Percentiles rank a stretch among this genome's conserved stretches.
phyloP scores from a whole-genome alignment of 768 basidiomycete genomes.

The Xerocomellus dryophilus region DNA sequence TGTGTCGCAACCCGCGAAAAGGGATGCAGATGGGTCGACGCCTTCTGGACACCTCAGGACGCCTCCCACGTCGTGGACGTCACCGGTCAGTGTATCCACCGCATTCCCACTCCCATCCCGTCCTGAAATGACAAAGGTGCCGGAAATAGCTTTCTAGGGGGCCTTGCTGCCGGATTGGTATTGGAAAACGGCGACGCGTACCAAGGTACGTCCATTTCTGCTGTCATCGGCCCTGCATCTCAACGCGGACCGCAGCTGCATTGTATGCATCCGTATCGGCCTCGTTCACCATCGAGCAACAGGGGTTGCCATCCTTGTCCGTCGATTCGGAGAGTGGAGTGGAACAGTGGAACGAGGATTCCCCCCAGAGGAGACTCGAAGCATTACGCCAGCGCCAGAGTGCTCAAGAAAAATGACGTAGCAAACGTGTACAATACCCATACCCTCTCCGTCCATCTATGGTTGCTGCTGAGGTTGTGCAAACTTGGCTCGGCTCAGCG shows the following conservation, averaged over 20 bases:
- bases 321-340: slow-evolving; percentile 19
- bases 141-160: slow-evolving; percentile 88
- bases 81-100: slow-evolving; percentile 51
- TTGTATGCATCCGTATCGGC: slow-evolving; percentile 80
- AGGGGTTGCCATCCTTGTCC: slow-evolving; percentile 61
- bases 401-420: slow-evolving; percentile 34
- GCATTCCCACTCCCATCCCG: neutral
- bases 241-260: slow-evolving; percentile 44
- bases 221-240: slow-evolving; percentile 6
- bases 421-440: slow-evolving; percentile 24
- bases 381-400: slow-evolving; percentile 44
- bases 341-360: slow-evolving; percentile 70
- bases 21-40: slow-evolving; percentile 62
- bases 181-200: slow-evolving; percentile 56
- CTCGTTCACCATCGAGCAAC: slow-evolving; percentile 80
- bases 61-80: slow-evolving; percentile 66
- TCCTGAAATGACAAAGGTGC: slow-evolving; percentile 51
- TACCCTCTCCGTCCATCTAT: slow-evolving; percentile 9
- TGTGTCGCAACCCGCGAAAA: slow-evolving; percentile 49
- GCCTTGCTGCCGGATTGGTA: slow-evolving; percentile 70
- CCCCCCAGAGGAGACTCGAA: slow-evolving; percentile 55
- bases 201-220: slow-evolving; percentile 48
- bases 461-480: slow-evolving; percentile 52
- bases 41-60: slow-evolving; percentile 62
- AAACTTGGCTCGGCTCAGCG: slow-evolving; percentile 82